phyloP scores from a whole-genome alignment of 2,329 filamentous ascomycete genomes.

The Penicillium vulpinum region DNA sequence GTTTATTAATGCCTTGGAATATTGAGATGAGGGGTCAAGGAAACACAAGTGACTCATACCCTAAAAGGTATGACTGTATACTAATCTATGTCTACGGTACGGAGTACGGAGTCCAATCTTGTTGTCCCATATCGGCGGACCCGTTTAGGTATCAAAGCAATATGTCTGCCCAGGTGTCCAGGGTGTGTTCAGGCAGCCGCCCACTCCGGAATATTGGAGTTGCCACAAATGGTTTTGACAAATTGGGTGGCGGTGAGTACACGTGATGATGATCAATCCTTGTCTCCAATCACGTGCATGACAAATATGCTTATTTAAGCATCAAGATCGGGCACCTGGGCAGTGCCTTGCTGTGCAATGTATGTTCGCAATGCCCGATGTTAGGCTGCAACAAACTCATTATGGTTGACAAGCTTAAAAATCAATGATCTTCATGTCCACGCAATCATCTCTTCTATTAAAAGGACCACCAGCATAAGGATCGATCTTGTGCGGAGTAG shows the following conservation, averaged over 20 bases:
- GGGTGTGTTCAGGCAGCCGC: conserved; percentile 12
- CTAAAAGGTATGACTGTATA: conserved; percentile 1
- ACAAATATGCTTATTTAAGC: not conserved
- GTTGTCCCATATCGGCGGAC: not conserved
- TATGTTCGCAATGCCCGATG: conserved; percentile 1
- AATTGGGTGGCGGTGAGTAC: conserved; percentile 8
- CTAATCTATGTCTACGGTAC: not conserved
- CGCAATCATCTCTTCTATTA: not conserved
- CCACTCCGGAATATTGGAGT: not conserved
- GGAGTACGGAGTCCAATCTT: not conserved
- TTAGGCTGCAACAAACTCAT: conserved; percentile 9
- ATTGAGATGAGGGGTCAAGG: not conserved
- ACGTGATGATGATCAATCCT: not conserved
- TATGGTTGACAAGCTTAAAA: not conserved
- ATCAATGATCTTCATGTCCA: not conserved
- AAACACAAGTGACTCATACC: conserved; percentile 11
- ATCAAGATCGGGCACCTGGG: conserved; percentile 1
- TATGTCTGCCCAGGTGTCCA: too few relatives aligned
- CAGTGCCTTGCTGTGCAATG: conserved; percentile 7
- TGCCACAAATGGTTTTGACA: conserved; percentile 4
- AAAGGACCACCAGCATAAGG: not conserved
- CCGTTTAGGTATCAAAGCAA: conserved; percentile 10
- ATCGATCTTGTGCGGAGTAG: not conserved
- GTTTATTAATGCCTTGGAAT: conserved; percentile 1
- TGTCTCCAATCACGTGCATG: not conserved